These are phyloP conservation scores for Capsicum pubescens DNA, from an alignment of 257 asterid genomes.

Conservation along the genomic window DNA sequence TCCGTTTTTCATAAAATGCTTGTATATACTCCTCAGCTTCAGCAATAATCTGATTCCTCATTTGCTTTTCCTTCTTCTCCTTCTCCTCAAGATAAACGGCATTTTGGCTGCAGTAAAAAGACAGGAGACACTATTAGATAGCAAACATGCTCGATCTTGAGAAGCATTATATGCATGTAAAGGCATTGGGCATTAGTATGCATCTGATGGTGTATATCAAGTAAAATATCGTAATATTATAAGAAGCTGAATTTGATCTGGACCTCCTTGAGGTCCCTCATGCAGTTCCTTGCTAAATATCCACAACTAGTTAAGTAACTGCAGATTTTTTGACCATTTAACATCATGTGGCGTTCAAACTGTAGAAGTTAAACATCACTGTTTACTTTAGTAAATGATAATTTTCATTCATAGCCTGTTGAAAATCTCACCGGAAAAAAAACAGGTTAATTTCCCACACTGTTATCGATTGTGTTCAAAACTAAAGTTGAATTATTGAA, in stretches of 20 bases:
- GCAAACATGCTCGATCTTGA: not conserved
- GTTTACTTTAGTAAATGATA: not conserved
- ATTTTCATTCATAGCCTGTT: not conserved
- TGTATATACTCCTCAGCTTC: conserved; percentile 90
- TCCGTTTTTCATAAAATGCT: conserved; percentile 74
- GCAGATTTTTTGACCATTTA: not conserved
- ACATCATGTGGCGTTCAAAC: not conserved
- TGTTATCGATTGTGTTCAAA: not conserved
- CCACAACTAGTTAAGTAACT: not conserved
- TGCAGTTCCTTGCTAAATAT: not conserved
- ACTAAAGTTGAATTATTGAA: not conserved
- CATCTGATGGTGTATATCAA: not conserved
- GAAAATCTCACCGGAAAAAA: not conserved
- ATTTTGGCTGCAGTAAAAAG: conserved; percentile 63
- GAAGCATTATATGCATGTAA: conserved; percentile 14
- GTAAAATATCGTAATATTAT: not conserved
- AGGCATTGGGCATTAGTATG: not conserved
- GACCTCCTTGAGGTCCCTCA: not conserved
- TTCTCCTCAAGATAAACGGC: conserved; percentile 86
- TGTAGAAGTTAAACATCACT: not conserved
- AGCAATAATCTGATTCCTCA: conserved; percentile 72
- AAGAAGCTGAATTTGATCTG: not conserved
- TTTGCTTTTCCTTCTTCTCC: conserved; percentile 89
- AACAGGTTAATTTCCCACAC: not conserved
- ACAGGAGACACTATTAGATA: not conserved